Conservation (phyloP, 306 rosid genomes). For the Cucumis sativus region DNA sequence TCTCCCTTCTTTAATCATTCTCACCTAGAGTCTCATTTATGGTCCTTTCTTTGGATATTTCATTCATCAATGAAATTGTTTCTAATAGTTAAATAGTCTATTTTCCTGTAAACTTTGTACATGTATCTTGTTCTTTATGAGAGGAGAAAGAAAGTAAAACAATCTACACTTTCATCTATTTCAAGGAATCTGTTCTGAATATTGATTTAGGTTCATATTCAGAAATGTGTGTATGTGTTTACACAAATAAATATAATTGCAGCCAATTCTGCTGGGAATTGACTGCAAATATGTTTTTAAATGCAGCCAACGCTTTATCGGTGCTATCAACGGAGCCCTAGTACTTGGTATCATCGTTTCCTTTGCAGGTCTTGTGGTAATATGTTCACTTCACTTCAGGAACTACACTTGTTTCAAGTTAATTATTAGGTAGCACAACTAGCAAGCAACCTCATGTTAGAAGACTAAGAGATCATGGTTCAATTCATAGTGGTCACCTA, state of each 20-base stretch:
- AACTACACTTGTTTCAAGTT: neutral
- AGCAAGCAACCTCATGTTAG: neutral
- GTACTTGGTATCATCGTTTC: constrained; percentile 48
- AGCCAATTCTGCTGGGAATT: constrained; percentile 1
- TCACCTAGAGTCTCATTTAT: too few species aligned
- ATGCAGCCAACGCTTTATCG: constrained; percentile 66
- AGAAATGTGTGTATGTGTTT: neutral
- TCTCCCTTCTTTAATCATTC: neutral
- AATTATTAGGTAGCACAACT: neutral
- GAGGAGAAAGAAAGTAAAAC: neutral
- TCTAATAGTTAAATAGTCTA: neutral
- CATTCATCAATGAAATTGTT: neutral
- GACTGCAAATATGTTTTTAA: constrained; percentile 13
- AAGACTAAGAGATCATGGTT: too few species aligned
- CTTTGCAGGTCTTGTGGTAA: constrained; percentile 70
- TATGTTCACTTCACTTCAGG: constrained; percentile 13
- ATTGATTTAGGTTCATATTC: neutral
- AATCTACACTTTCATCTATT: neutral
- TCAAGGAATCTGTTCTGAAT: neutral
- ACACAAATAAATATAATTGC: neutral
- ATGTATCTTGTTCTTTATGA: neutral
- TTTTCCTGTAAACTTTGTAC: neutral
- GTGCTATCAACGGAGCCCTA: constrained; percentile 57
- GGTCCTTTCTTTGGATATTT: neutral
- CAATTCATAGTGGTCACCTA: too few species aligned